phyloP scores from a whole-genome alignment of 371 early-diverging fungal genomes.

The Cokeromyces recurvatus region DNA sequence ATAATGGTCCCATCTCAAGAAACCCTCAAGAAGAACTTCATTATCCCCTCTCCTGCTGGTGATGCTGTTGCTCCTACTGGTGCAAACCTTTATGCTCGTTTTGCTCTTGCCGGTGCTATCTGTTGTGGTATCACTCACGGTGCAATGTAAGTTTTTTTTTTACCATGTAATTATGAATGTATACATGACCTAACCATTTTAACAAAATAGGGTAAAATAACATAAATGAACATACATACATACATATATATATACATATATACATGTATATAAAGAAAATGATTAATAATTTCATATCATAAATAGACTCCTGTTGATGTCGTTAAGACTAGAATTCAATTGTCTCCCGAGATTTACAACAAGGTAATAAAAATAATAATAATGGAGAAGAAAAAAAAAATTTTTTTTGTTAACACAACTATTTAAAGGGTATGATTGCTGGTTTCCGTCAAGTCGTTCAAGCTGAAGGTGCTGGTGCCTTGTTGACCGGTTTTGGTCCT shows the following conservation, averaged over 20 bases:
- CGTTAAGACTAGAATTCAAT: constrained; percentile 68
- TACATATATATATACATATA: no score
- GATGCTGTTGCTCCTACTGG: constrained; percentile 55
- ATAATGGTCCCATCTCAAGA: constrained; percentile 43
- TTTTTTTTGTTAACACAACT: not conserved
- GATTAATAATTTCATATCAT: not conserved
- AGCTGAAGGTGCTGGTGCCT: constrained; percentile 81
- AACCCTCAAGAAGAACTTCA: constrained; percentile 40
- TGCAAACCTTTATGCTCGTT: constrained; percentile 63
- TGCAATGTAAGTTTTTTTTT: constrained; percentile 44
- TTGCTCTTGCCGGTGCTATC: constrained; percentile 71
- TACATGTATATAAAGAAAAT: not conserved
- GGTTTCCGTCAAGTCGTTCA: constrained; percentile 70
- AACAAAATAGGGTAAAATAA: constrained; percentile 14
- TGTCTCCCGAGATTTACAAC: constrained; percentile 65
- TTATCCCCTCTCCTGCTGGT: constrained; percentile 41
- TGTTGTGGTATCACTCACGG: constrained; percentile 76
- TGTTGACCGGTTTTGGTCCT: constrained; percentile 83
- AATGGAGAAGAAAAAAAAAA: not conserved
- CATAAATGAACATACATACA: no score
- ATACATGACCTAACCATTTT: not conserved
- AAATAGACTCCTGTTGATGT: constrained; percentile 51
- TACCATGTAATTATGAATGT: not conserved
- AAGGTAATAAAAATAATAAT: constrained; percentile 27
- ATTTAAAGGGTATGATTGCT: constrained; percentile 43